These are phyloP conservation scores for Fusarium fujikuroi DNA, from an alignment of 2,329 filamentous ascomycete species.

Conservation along the genomic window DNA sequence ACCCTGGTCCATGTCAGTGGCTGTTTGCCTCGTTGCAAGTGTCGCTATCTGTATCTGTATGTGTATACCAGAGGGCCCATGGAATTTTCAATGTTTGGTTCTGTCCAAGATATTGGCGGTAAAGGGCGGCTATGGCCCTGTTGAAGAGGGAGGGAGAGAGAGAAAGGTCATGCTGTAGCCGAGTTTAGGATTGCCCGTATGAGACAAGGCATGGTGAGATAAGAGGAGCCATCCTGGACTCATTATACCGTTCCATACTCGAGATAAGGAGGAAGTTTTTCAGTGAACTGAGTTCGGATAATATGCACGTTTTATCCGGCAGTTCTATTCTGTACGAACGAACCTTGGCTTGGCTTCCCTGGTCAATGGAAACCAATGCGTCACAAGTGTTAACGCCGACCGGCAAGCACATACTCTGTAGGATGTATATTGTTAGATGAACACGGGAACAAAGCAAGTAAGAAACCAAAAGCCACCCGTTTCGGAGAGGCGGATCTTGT, in stretches of 20 bases:
- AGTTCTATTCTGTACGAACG: neutral
- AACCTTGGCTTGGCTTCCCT: neutral
- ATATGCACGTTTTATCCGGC: neutral
- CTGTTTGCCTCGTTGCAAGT: conserved; percentile 17
- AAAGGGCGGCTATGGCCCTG: neutral
- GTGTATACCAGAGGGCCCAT: conserved; percentile 1
- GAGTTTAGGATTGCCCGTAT: neutral
- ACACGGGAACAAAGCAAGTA: neutral
- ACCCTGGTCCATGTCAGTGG: conserved; percentile 18
- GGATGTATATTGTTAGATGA: conserved; percentile 9
- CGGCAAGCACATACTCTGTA: neutral
- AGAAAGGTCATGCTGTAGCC: neutral
- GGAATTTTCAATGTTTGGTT: conserved; percentile 2
- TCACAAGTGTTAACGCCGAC: conserved; percentile 13
- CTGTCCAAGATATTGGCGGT: conserved; percentile 2
- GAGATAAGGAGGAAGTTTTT: conserved; percentile 12
- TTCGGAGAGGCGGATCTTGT: neutral
- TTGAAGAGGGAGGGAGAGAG: neutral
- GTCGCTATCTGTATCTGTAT: neutral
- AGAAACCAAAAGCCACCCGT: neutral
- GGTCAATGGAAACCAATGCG: conserved; percentile 9
- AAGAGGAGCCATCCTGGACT: conserved; percentile 6
- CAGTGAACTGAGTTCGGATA: neutral
- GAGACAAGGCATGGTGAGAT: conserved; percentile 31
- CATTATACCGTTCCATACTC: conserved; percentile 7